phyloP scores from a whole-genome alignment of 805 yeast species.

The Candida broadrunensis region DNA sequence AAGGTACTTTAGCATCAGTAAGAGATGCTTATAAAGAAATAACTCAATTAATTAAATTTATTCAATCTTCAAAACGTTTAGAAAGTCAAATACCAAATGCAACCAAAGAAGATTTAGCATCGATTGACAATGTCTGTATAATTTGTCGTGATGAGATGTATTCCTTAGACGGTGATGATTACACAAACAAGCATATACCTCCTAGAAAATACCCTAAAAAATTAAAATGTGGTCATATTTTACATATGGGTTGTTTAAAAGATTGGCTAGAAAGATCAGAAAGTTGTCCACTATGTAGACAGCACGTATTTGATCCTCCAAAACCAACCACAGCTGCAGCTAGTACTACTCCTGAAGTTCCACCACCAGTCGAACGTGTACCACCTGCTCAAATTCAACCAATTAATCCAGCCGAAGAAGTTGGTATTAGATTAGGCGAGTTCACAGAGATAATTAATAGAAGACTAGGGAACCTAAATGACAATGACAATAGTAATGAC shows the following conservation, averaged over 20 bases:
- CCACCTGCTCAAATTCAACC: not conserved
- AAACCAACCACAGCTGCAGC: not conserved
- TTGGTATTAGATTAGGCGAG: not conserved
- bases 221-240: conserved; percentile 79
- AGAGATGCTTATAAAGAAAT: conserved; percentile 25
- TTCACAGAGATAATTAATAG: not conserved
- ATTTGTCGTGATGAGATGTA: conserved; percentile 91
- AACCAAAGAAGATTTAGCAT: conserved; percentile 51
- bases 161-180: conserved; percentile 29
- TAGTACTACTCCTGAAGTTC: not conserved
- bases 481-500: not conserved
- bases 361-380: not conserved
- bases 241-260: conserved; percentile 86
- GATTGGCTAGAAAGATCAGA: conserved; percentile 92
- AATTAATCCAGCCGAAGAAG: not conserved
- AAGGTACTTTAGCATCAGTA: conserved; percentile 45
- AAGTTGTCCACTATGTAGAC: conserved; percentile 89
- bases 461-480: not conserved
- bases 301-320: conserved; percentile 46
- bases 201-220: conserved; percentile 62
- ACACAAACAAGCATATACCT: conserved; percentile 17
- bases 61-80: conserved; percentile 59
- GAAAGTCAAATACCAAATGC: conserved; percentile 66
- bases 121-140: conserved; percentile 67
- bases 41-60: conserved; percentile 45